Evolutionary conservation across 257 asterid species (phyloP).

Genomic region (Apocynum venetum): DNA sequence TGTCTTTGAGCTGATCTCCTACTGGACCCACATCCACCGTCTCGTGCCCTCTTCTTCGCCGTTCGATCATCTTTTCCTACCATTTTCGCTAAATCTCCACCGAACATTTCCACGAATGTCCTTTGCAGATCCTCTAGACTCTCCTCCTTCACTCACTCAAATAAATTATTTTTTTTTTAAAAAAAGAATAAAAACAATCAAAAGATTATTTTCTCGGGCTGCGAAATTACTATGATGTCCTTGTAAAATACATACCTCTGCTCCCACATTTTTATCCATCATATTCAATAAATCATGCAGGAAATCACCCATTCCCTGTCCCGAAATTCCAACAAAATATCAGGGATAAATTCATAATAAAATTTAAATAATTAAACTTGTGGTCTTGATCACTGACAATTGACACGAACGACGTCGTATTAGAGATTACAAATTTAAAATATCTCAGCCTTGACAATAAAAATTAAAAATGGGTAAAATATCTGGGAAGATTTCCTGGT

Average conservation of each 20-base stretch:
- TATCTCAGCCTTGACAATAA: no score
- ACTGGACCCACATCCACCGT: slow-evolving; percentile 29
- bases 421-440: neutral
- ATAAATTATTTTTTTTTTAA: neutral
- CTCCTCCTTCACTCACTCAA: slow-evolving; percentile 51
- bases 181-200: neutral
- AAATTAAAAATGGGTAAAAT: slow-evolving; percentile 2
- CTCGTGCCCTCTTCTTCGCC: slow-evolving; percentile 43
- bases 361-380: no score
- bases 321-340: neutral
- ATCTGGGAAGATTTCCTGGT: slow-evolving; percentile 14
- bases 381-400: no score
- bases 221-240: neutral
- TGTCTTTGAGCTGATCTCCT: slow-evolving; percentile 34
- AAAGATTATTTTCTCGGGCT: neutral
- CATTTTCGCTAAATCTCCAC: slow-evolving; percentile 65
- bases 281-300: slow-evolving; percentile 66
- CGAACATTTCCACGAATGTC: slow-evolving; percentile 80
- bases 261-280: slow-evolving; percentile 66
- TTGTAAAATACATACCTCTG: slow-evolving; percentile 38
- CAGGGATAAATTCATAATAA: slow-evolving; percentile 4
- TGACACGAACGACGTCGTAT: no score
- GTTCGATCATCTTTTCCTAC: slow-evolving; percentile 33
- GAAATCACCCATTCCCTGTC: slow-evolving; percentile 91
- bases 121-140: slow-evolving; percentile 83